phyloP scores from a whole-genome alignment of 768 basidiomycete genomes.

The Suillus americanus region DNA sequence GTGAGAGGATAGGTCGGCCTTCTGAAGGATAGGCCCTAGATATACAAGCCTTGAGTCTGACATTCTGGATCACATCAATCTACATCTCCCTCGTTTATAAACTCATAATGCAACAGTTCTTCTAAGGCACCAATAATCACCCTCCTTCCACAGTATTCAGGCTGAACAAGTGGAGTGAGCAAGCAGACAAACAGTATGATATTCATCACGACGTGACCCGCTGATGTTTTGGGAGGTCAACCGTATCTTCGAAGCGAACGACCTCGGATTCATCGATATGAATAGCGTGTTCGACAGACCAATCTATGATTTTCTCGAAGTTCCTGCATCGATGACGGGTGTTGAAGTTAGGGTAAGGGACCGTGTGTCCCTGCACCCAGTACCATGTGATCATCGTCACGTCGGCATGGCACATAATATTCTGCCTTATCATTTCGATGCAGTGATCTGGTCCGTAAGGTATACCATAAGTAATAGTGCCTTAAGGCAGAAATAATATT shows the following conservation, averaged over 20 bases:
- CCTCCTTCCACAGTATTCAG: background rate
- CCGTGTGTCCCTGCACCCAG: constrained; percentile 7
- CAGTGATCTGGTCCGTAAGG: constrained; percentile 9
- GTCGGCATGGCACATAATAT: constrained; percentile 14
- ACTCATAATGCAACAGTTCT: background rate
- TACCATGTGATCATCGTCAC: constrained; percentile 13
- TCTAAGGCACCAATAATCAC: background rate
- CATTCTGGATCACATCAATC: background rate
- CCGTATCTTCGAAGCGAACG: background rate
- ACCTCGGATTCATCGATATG: background rate
- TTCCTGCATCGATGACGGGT: constrained; percentile 8
- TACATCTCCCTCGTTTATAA: background rate
- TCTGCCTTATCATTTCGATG: constrained; percentile 12
- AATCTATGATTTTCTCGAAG: background rate
- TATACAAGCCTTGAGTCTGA: background rate
- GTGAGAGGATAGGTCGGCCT: too few relatives aligned
- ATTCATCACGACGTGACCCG: background rate
- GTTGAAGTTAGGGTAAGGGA: constrained; percentile 6
- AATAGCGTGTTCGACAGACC: background rate
- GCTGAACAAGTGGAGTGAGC: background rate
- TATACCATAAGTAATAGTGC: background rate
- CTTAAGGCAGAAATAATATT: background rate
- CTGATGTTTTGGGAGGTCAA: background rate
- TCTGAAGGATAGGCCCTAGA: background rate
- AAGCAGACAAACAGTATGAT: background rate